These are phyloP conservation scores for Penicillium sp. DNA, from an alignment of 2,329 filamentous ascomycete species.

Conservation along the genomic window DNA sequence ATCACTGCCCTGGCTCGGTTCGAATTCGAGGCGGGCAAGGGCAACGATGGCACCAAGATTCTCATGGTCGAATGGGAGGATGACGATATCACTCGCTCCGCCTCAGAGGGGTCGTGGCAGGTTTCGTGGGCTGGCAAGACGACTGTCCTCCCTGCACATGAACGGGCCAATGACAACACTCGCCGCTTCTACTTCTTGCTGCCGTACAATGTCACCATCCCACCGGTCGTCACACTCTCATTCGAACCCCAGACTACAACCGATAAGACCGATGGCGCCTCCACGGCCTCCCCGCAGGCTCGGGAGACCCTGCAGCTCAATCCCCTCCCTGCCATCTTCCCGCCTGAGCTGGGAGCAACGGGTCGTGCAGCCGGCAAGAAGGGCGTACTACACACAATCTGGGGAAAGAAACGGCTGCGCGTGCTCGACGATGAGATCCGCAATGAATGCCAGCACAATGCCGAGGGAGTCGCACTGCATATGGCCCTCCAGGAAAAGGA, in stretches of 20 bases:
- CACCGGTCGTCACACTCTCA: slow-evolving; percentile 66
- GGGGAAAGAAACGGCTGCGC: slow-evolving; percentile 78
- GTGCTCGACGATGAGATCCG: slow-evolving; percentile 75
- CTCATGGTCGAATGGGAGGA: slow-evolving; percentile 91
- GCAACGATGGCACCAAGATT: slow-evolving; percentile 83
- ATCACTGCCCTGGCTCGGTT: slow-evolving; percentile 72
- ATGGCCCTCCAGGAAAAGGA: slow-evolving; percentile 81
- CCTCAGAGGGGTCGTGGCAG: slow-evolving; percentile 60
- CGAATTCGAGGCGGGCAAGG: slow-evolving; percentile 75
- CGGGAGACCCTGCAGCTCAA: slow-evolving; percentile 62
- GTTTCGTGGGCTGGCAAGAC: slow-evolving; percentile 81
- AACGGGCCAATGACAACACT: slow-evolving; percentile 52
- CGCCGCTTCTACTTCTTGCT: slow-evolving; percentile 78
- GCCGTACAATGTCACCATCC: slow-evolving; percentile 67
- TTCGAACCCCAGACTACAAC: slow-evolving; percentile 44
- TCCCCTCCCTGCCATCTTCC: slow-evolving; percentile 82
- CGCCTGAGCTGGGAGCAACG: slow-evolving; percentile 67
- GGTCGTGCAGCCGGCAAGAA: slow-evolving; percentile 67
- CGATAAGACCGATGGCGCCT: not conserved
- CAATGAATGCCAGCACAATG: slow-evolving; percentile 67
- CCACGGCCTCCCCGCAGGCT: slow-evolving; percentile 1
- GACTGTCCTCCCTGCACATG: slow-evolving; percentile 65
- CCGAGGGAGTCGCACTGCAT: slow-evolving; percentile 76
- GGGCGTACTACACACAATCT: slow-evolving; percentile 83
- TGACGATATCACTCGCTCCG: slow-evolving; percentile 49